These are phyloP conservation scores for Lactuca sativa DNA, from an alignment of 129 eudicot species.

Conservation along the genomic window DNA sequence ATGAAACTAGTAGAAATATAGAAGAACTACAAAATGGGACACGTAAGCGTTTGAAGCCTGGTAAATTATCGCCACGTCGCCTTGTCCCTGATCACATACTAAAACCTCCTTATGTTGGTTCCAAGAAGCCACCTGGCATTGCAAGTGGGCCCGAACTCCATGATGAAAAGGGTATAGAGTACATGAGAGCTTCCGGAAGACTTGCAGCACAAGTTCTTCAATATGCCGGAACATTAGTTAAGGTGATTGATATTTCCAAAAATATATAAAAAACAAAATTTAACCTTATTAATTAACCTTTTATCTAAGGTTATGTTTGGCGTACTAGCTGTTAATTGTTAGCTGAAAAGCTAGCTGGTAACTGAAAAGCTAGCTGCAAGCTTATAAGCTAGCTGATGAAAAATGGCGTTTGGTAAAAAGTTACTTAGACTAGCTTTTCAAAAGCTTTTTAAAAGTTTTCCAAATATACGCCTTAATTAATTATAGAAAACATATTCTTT, in stretches of 20 bases:
- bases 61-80: conserved; percentile 72
- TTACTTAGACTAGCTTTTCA: no score
- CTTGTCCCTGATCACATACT: conserved; percentile 74
- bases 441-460: no score
- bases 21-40: conserved; percentile 41
- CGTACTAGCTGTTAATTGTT: no score
- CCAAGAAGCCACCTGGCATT: conserved; percentile 62
- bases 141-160: conserved; percentile 73
- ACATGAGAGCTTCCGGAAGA: conserved; percentile 91
- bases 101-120: conserved; percentile 70
- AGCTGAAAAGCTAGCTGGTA: no score
- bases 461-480: no score
- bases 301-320: no score
- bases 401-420: no score
- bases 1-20: conserved; percentile 35
- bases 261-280: no score
- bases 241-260: conserved; percentile 35
- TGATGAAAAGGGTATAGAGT: conserved; percentile 67
- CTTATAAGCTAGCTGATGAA: no score
- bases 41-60: conserved; percentile 62
- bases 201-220: conserved; percentile 95
- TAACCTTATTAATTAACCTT: no score
- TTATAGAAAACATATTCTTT: no score
- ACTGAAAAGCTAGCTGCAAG: no score
- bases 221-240: conserved; percentile 88